A percentile compares a stretch with the other conserved stretches of the same genome.
These are phyloP conservation scores for Saprolegnia parasitica DNA, from an alignment of 352 stramenopile genomes.

Conservation along the genomic window DNA sequence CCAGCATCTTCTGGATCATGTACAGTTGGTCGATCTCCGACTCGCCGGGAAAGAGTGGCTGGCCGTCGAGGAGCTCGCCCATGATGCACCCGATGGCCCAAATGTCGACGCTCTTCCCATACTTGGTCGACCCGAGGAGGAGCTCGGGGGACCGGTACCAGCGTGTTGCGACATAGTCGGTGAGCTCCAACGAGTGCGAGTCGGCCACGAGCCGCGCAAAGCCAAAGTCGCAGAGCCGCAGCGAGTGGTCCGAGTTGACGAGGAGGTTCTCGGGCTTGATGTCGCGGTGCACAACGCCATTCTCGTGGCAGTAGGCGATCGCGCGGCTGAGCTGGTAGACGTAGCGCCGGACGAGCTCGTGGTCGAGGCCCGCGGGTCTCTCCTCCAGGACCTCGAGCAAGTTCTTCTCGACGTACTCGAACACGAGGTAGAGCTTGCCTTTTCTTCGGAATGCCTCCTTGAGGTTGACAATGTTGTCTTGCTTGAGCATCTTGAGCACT, in stretches of 20 bases:
- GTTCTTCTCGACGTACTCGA: slow-evolving; percentile 71
- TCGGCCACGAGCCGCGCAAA: slow-evolving; percentile 49
- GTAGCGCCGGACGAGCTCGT: slow-evolving; percentile 42
- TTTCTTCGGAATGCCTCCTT: slow-evolving; percentile 58
- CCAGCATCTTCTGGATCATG: slow-evolving; percentile 45
- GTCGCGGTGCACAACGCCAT: slow-evolving; percentile 67
- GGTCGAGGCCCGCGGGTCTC: slow-evolving; percentile 77
- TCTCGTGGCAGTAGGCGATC: slow-evolving; percentile 61
- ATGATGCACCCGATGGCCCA: slow-evolving; percentile 82
- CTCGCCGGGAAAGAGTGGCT: slow-evolving; percentile 82
- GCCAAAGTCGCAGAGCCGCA: slow-evolving; percentile 81
- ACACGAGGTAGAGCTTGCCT: slow-evolving; percentile 71
- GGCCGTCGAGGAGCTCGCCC: slow-evolving; percentile 76
- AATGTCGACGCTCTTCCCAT: slow-evolving; percentile 52
- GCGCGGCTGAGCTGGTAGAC: slow-evolving; percentile 63
- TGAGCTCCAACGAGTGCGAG: slow-evolving; percentile 40
- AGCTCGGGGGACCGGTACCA: slow-evolving; percentile 71
- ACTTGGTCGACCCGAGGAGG: slow-evolving; percentile 49
- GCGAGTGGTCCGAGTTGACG: slow-evolving; percentile 46
- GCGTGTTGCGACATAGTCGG: slow-evolving; percentile 66
- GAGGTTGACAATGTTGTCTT: slow-evolving; percentile 60
- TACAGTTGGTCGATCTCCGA: slow-evolving; percentile 41
- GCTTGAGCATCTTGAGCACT: slow-evolving; percentile 41
- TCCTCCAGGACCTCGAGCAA: slow-evolving; percentile 75
- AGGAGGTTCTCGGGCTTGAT: slow-evolving; percentile 83